Conservation (phyloP, 768 basidiomycete species). For the Cystobasidium onofrii region DNA sequence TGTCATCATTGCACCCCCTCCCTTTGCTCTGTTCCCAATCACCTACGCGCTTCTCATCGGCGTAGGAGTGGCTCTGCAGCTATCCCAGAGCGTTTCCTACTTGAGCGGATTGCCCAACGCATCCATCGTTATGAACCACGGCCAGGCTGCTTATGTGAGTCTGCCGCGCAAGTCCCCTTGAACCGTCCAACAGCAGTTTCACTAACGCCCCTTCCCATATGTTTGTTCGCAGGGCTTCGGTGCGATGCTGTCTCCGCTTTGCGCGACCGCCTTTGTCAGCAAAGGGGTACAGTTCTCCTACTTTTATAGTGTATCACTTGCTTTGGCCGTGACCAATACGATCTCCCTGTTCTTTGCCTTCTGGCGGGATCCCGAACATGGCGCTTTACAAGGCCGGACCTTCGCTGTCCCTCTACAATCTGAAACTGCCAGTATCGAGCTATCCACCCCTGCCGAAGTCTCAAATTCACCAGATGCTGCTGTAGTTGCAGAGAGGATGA, state of each 20-base stretch:
- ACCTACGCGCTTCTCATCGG: constrained; percentile 33
- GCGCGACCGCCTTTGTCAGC: constrained; percentile 2
- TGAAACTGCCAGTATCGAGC: constrained; percentile 1
- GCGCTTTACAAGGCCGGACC: neutral
- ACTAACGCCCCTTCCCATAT: too few species aligned
- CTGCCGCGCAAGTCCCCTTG: neutral
- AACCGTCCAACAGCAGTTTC: too few species aligned
- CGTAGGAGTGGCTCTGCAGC: constrained; percentile 29
- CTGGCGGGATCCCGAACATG: constrained; percentile 22
- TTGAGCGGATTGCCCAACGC: neutral
- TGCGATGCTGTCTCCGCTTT: constrained; percentile 7
- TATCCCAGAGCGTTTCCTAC: constrained; percentile 22
- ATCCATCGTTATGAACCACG: constrained; percentile 22
- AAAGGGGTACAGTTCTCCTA: constrained; percentile 18
- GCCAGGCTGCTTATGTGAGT: constrained; percentile 21
- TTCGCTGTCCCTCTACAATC: neutral
- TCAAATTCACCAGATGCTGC: neutral
- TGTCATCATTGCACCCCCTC: constrained; percentile 28
- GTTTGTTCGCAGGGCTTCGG: neutral
- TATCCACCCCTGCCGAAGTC: neutral
- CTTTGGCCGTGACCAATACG: neutral
- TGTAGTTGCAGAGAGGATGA: neutral
- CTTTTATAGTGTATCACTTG: constrained; percentile 21
- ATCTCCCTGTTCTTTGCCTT: constrained; percentile 7
- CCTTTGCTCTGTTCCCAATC: constrained; percentile 30